Conservation (phyloP, 2,329 filamentous ascomycete species). For the Hansfordia pulvinata region DNA sequence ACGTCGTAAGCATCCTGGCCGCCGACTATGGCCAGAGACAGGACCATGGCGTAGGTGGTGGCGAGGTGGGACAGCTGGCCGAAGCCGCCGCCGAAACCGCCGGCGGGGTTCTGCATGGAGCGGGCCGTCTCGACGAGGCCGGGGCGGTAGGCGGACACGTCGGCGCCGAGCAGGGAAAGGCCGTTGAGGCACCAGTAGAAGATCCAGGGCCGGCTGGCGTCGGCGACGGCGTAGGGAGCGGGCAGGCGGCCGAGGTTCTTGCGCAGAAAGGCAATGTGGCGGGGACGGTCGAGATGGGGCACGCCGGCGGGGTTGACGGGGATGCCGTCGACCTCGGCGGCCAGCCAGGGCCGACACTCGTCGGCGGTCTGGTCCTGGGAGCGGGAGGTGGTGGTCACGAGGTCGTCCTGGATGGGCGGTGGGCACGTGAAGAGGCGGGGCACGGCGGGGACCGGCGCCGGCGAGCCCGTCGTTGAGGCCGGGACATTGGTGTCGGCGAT, state of each 20-base stretch:
- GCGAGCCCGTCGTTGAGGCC: slow-evolving; percentile 6
- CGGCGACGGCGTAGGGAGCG: slow-evolving; percentile 55
- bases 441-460: slow-evolving; percentile 4
- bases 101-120: slow-evolving; percentile 68
- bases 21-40: slow-evolving; percentile 68
- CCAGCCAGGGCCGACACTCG: slow-evolving; percentile 56
- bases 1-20: slow-evolving; percentile 59
- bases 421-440: slow-evolving; percentile 35
- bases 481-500: slow-evolving; percentile 5
- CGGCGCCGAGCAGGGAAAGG: slow-evolving; percentile 63
- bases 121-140: slow-evolving; percentile 61
- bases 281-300: slow-evolving; percentile 54
- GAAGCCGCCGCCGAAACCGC: slow-evolving; percentile 89
- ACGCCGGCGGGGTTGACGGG: slow-evolving; percentile 59
- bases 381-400: slow-evolving; percentile 54
- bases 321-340: slow-evolving; percentile 30
- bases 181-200: slow-evolving; percentile 83
- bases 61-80: slow-evolving; percentile 84
- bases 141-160: slow-evolving; percentile 52
- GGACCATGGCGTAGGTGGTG: slow-evolving; percentile 71
- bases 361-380: slow-evolving; percentile 56
- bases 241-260: slow-evolving; percentile 50
- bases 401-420: slow-evolving; percentile 50
- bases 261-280: slow-evolving; percentile 49
- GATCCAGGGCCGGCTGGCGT: slow-evolving; percentile 86